Evolutionary conservation across 2,329 filamentous ascomycete species (phyloP).

Genomic region (Phyllosticta capitalensis): DNA sequence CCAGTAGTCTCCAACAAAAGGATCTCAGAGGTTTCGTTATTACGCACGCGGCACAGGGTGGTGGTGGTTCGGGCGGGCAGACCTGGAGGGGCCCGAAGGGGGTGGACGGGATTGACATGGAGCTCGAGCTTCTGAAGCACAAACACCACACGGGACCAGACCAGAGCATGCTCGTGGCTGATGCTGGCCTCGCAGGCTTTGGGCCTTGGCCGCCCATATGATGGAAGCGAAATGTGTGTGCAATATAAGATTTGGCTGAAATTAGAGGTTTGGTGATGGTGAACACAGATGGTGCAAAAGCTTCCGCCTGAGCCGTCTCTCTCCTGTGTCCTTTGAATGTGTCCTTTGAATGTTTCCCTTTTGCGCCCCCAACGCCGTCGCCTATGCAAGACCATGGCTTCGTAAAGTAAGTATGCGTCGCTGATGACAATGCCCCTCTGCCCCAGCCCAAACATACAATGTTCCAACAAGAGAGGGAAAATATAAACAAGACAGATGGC

Average conservation of each 20-base stretch:
- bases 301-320: neutral
- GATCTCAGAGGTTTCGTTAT: neutral
- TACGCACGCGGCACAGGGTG: neutral
- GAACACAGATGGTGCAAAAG: neutral
- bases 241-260: neutral
- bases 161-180: neutral
- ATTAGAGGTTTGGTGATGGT: neutral
- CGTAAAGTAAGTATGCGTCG: constrained; percentile 1
- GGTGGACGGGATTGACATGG: neutral
- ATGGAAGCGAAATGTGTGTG: neutral
- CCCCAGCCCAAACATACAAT: neutral
- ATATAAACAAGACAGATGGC: neutral
- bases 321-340: neutral
- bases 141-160: neutral
- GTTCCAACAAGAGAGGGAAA: neutral
- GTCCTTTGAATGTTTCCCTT: neutral
- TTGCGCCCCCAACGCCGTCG: constrained; percentile 6
- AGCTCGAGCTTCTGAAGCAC: neutral
- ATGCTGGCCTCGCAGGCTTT: neutral
- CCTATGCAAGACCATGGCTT: constrained; percentile 8
- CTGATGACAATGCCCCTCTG: neutral
- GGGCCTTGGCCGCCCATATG: neutral
- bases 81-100: neutral
- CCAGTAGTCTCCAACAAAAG: too few species aligned
- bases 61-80: neutral